Conservation (phyloP, 768 basidiomycete species). For the Boletus reticuloceps region DNA sequence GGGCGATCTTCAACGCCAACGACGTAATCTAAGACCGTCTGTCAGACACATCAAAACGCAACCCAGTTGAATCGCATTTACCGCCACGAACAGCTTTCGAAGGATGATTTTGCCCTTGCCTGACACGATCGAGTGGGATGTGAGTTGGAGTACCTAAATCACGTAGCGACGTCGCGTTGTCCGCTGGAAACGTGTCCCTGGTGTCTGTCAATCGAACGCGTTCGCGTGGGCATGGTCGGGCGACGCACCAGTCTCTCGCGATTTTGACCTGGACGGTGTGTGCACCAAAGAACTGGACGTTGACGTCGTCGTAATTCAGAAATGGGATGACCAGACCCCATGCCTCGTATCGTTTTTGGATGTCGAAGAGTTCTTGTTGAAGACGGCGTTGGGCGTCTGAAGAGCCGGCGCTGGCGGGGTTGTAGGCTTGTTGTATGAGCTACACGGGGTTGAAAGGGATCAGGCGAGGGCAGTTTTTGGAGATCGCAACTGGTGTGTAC, state of each 20-base stretch:
- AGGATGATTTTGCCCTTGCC: slow-evolving; percentile 69
- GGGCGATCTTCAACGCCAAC: slow-evolving; percentile 67
- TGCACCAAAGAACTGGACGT: slow-evolving; percentile 93
- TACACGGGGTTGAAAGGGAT: slow-evolving; percentile 22
- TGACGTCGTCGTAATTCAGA: slow-evolving; percentile 65
- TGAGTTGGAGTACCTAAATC: slow-evolving; percentile 69
- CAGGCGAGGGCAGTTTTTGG: slow-evolving; percentile 3
- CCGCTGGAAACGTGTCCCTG: slow-evolving; percentile 74
- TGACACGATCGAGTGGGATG: slow-evolving; percentile 59
- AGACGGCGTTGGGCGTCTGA: slow-evolving; percentile 60
- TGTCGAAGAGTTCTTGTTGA: slow-evolving; percentile 72
- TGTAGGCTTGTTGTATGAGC: slow-evolving; percentile 71
- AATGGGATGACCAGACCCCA: slow-evolving; percentile 85
- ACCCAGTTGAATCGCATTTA: slow-evolving; percentile 32
- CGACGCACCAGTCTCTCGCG: slow-evolving; percentile 79
- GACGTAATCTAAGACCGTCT: slow-evolving; percentile 50
- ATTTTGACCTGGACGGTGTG: slow-evolving; percentile 95
- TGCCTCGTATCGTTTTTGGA: slow-evolving; percentile 73
- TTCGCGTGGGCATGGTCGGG: not conserved
- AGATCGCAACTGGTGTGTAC: slow-evolving; percentile 38
- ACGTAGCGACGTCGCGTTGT: slow-evolving; percentile 55
- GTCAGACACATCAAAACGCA: too few species aligned
- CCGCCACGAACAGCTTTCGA: slow-evolving; percentile 85
- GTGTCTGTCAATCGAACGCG: slow-evolving; percentile 5
- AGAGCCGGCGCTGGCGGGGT: slow-evolving; percentile 47